Evolutionary conservation across 225 moss, liverwort and hornwort genomes (phyloP).

Genomic region (Antitrichia curtipendula): DNA sequence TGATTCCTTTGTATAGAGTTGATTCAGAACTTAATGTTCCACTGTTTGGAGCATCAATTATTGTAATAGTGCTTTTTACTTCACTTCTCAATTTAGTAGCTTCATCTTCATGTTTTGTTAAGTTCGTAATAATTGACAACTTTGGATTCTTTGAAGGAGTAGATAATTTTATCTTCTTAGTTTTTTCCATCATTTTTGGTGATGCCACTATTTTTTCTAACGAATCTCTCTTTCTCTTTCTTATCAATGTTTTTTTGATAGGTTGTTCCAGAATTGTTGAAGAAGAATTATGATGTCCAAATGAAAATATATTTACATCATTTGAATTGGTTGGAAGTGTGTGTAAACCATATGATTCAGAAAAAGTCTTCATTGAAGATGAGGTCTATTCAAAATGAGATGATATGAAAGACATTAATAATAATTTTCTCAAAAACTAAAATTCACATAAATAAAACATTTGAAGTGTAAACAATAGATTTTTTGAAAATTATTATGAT

Average conservation of each 20-base stretch:
- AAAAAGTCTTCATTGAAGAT: neutral
- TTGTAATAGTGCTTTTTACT: neutral
- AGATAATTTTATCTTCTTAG: neutral
- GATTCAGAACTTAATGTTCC: neutral
- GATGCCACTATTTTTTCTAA: neutral
- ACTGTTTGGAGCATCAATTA: neutral
- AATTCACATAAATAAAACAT: neutral
- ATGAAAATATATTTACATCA: neutral
- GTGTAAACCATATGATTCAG: neutral
- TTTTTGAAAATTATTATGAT: too few relatives aligned
- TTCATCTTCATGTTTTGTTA: neutral
- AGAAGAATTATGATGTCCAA: neutral
- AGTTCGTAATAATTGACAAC: too few relatives aligned
- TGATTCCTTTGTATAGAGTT: neutral
- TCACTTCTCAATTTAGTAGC: neutral
- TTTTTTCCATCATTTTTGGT: neutral
- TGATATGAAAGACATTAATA: neutral
- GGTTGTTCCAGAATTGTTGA: neutral
- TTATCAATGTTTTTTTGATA: neutral
- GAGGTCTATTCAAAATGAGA: neutral
- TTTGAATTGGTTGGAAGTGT: neutral
- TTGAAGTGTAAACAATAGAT: neutral
- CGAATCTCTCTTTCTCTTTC: conserved; percentile 2
- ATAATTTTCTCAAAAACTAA: neutral
- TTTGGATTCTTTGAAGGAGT: neutral